Evolutionary conservation across 805 yeast species (phyloP).

Genomic region (Wickerhamomyces mucosus): DNA sequence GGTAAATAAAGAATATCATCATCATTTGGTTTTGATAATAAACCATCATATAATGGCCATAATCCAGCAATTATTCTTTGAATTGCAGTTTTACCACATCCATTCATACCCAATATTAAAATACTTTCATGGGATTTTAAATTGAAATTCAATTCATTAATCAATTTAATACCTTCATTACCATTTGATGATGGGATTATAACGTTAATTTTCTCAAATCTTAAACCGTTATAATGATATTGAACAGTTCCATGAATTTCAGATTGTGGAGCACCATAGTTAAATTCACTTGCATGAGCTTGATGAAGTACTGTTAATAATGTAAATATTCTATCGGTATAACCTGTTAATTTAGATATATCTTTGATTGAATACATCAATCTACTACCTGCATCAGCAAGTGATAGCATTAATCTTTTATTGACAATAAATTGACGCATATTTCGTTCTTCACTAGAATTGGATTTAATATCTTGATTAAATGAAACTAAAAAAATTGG

Average conservation of each 20-base stretch:
- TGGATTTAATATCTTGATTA: slow-evolving; percentile 11
- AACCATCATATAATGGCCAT: slow-evolving; percentile 86
- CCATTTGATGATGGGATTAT: slow-evolving; percentile 66
- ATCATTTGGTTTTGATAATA: slow-evolving; percentile 67
- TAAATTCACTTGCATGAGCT: slow-evolving; percentile 52
- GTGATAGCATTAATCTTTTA: slow-evolving; percentile 79
- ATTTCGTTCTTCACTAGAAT: slow-evolving; percentile 37
- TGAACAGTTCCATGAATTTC: slow-evolving; percentile 67
- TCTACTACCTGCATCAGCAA: slow-evolving; percentile 93
- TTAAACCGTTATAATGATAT: slow-evolving; percentile 62
- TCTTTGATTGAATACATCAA: slow-evolving; percentile 93
- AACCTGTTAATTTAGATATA: slow-evolving; percentile 82
- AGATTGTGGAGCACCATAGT: slow-evolving; percentile 27
- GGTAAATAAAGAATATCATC: slow-evolving; percentile 72
- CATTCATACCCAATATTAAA: slow-evolving; percentile 78
- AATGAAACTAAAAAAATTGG: slow-evolving; percentile 66
- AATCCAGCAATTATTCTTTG: slow-evolving; percentile 76
- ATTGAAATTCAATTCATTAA: slow-evolving; percentile 54
- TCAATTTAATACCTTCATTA: slow-evolving; percentile 47
- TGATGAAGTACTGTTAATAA: slow-evolving; percentile 71
- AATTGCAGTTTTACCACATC: slow-evolving; percentile 84
- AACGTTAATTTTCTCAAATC: slow-evolving; percentile 76
- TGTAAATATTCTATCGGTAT: slow-evolving; percentile 77
- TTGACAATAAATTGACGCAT: slow-evolving; percentile 87
- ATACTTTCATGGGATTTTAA: slow-evolving; percentile 45